Evolutionary conservation across 108 stramenopile species (phyloP).

Genomic region (Phaeodactylum tricornutum): DNA sequence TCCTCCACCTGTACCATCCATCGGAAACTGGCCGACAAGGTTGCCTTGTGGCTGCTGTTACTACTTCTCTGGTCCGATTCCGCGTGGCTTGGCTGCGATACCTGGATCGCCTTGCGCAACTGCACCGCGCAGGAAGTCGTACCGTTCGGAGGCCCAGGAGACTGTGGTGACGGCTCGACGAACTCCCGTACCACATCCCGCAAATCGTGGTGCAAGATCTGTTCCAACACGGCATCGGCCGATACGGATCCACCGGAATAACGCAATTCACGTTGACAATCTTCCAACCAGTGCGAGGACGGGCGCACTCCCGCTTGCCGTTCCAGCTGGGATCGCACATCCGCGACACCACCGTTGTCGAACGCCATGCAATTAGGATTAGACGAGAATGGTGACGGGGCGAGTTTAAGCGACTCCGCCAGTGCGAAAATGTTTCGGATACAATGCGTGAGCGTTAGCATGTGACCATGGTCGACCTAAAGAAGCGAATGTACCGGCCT

Average conservation of each 20-base stretch:
- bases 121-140: background rate
- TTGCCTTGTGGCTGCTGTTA: constrained; percentile 10
- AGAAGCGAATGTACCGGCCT: too few species aligned
- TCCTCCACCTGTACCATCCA: constrained; percentile 71
- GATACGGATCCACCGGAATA: background rate
- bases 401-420: too few species aligned
- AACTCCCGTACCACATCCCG: constrained; percentile 55
- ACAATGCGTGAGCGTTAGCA: too few species aligned
- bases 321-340: too few species aligned
- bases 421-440: too few species aligned
- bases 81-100: background rate
- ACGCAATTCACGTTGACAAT: constrained; percentile 5
- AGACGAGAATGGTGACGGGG: too few species aligned
- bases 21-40: constrained; percentile 23
- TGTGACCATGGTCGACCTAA: too few species aligned
- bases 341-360: too few species aligned
- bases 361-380: too few species aligned
- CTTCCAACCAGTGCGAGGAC: constrained; percentile 22
- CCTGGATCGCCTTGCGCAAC: constrained; percentile 22
- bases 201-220: constrained; percentile 56
- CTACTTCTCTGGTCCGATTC: constrained; percentile 3
- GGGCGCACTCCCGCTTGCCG: constrained; percentile 15
- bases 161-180: background rate
- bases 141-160: background rate
- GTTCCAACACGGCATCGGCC: constrained; percentile 35